phyloP scores from a whole-genome alignment of 108 stramenopile genomes.

The Stephanodiscus triporus region DNA sequence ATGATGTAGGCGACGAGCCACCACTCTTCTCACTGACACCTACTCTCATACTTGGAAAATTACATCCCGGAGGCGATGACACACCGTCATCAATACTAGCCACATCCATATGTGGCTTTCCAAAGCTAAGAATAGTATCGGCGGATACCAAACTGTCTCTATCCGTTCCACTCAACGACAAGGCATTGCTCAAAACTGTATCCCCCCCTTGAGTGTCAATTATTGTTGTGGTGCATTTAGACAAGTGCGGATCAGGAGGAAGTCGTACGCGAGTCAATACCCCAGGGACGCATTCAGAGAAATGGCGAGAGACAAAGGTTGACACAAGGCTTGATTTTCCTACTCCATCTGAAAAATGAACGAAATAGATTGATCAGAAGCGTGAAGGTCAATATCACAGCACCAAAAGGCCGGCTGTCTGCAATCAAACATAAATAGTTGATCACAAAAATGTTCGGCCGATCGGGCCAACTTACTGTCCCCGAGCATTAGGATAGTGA shows the following conservation, averaged over 20 bases:
- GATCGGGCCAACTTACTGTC: constrained; percentile 57
- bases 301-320: constrained; percentile 85
- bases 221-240: constrained; percentile 71
- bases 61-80: neutral
- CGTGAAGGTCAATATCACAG: neutral
- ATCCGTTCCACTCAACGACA: constrained; percentile 32
- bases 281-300: constrained; percentile 75
- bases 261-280: constrained; percentile 79
- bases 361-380: constrained; percentile 12
- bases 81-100: constrained; percentile 2
- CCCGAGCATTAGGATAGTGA: constrained; percentile 77
- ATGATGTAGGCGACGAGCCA: neutral
- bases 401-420: neutral
- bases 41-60: neutral
- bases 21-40: neutral
- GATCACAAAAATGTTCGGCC: neutral
- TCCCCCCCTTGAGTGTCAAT: constrained; percentile 85
- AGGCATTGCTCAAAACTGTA: constrained; percentile 59
- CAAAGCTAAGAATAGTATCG: constrained; percentile 12
- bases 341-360: constrained; percentile 64
- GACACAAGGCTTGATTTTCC: constrained; percentile 88
- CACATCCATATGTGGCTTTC: neutral
- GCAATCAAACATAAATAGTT: neutral
- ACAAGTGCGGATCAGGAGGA: constrained; percentile 70
- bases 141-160: constrained; percentile 11